Conservation (phyloP, 2,329 filamentous ascomycete genomes). For the Didymella exigua region DNA sequence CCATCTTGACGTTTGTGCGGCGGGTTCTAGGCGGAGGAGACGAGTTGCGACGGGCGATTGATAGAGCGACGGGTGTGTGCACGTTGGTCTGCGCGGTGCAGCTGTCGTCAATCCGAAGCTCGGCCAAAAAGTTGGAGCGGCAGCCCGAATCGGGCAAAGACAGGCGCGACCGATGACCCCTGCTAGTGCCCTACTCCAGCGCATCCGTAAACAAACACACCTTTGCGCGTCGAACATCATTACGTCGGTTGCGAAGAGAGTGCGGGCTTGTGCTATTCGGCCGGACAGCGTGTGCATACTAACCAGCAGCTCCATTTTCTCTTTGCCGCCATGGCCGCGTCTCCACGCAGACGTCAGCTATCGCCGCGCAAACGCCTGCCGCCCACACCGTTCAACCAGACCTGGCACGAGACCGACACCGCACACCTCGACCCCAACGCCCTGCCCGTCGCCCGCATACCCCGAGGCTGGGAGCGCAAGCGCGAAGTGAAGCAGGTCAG, state of each 20-base stretch:
- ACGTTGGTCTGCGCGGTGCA: not conserved
- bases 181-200: constrained; percentile 4
- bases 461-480: constrained; percentile 57
- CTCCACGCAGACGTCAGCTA: constrained; percentile 36
- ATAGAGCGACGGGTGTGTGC: not conserved
- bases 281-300: constrained; percentile 19
- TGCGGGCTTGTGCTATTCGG: not conserved
- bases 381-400: constrained; percentile 37
- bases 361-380: constrained; percentile 40
- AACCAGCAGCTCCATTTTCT: constrained; percentile 12
- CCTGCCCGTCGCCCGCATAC: constrained; percentile 50
- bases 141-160: constrained; percentile 13
- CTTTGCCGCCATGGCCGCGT: constrained; percentile 33
- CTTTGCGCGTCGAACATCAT: constrained; percentile 8
- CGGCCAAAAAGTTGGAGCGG: constrained; percentile 19
- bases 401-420: constrained; percentile 52
- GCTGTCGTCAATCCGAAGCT: constrained; percentile 3
- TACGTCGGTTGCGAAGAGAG: constrained; percentile 3
- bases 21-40: constrained; percentile 5
- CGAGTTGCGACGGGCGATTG: constrained; percentile 1
- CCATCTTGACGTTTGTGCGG: constrained; percentile 33
- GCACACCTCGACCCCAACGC: constrained; percentile 49
- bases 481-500: constrained; percentile 49
- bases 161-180: constrained; percentile 6
- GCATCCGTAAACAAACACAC: constrained; percentile 15